These are phyloP conservation scores for Carex kokanica DNA, from an alignment of 176 grass and related monocot species.

Conservation along the genomic window DNA sequence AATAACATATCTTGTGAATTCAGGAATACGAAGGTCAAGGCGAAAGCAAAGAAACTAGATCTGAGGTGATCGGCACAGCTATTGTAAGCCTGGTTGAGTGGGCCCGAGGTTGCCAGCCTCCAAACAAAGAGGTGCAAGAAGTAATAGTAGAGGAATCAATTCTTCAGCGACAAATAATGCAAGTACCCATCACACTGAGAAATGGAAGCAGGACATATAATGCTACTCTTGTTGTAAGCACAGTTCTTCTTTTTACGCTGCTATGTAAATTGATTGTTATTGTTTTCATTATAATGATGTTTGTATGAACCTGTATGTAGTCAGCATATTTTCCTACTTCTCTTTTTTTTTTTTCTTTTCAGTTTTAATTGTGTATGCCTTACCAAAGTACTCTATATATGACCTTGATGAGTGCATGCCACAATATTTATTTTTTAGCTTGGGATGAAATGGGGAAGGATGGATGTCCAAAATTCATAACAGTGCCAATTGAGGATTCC, in stretches of 20 bases:
- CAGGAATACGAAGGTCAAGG: constrained; percentile 70
- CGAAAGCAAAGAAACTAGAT: constrained; percentile 50
- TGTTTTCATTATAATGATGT: not conserved
- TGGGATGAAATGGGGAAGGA: not conserved
- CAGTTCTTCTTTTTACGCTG: not conserved
- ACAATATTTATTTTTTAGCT: not conserved
- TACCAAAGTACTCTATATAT: not conserved
- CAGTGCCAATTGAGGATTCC: not conserved
- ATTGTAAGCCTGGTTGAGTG: constrained; percentile 69
- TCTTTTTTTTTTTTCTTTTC: not conserved
- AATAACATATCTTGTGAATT: constrained; percentile 13
- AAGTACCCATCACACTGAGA: constrained; percentile 61
- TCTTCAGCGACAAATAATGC: constrained; percentile 38
- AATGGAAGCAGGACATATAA: constrained; percentile 59
- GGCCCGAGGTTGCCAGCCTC: constrained; percentile 53
- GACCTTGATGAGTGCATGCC: not conserved
- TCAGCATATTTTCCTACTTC: not conserved
- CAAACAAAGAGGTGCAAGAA: constrained; percentile 28
- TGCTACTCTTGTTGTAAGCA: constrained; percentile 82
- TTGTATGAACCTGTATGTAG: not conserved
- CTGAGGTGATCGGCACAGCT: constrained; percentile 70
- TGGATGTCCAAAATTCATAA: not conserved
- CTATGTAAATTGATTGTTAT: not conserved
- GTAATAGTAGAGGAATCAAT: constrained; percentile 29
- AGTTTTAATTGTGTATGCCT: not conserved